Evolutionary conservation across 202 grass and related monocot genomes (phyloP).

Genomic region (Carex sylvatica): DNA sequence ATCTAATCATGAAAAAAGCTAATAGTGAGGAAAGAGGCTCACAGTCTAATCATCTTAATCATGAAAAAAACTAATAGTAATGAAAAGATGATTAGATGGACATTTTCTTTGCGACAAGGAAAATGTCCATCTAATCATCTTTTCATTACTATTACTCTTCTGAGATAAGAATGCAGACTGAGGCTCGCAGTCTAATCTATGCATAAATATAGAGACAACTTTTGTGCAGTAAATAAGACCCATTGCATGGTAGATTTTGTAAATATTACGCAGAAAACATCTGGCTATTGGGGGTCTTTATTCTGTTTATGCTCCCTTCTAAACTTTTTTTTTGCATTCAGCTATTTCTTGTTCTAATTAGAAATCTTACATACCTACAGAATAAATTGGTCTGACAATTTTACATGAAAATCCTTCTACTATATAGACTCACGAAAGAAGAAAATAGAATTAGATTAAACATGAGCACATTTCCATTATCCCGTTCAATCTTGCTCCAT

Average conservation of each 20-base stretch:
- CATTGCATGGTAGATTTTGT: not conserved
- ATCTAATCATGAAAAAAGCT: no score
- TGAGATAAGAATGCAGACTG: not conserved
- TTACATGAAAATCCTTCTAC: no score
- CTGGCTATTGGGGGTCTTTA: not conserved
- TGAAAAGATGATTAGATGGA: no score
- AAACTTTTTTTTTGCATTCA: not conserved
- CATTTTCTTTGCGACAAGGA: no score
- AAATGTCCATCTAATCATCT: no score
- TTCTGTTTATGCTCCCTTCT: not conserved
- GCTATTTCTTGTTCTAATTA: not conserved
- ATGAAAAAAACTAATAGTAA: no score
- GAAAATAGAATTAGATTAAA: not conserved
- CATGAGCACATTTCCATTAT: not conserved
- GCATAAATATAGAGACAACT: not conserved
- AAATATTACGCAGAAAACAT: not conserved
- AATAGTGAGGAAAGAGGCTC: no score
- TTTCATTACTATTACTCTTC: not conserved
- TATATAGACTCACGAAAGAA: not conserved
- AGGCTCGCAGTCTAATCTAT: not conserved
- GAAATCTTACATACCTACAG: not conserved
- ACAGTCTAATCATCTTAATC: no score
- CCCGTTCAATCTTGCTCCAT: not conserved
- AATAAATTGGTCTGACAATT: not conserved
- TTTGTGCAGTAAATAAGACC: not conserved